These are phyloP conservation scores for Knoxia roxburghii DNA, from an alignment of 257 asterid genomes.

Conservation along the genomic window DNA sequence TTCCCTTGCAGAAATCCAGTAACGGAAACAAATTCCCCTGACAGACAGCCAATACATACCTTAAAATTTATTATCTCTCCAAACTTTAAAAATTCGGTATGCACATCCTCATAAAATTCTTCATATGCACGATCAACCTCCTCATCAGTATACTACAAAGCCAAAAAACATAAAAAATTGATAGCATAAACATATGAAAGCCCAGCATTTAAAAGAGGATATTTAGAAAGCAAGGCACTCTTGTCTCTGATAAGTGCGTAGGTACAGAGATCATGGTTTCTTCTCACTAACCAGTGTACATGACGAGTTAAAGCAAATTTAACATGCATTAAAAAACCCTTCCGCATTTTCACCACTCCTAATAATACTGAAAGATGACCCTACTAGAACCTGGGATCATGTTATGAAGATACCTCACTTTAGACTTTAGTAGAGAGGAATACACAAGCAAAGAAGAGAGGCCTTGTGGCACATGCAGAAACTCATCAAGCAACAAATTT, in stretches of 20 bases:
- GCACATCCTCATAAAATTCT: conserved; percentile 97
- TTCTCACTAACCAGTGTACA: background rate
- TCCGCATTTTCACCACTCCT: background rate
- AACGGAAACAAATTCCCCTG: background rate
- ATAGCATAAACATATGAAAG: conserved; percentile 16
- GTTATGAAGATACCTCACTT: background rate
- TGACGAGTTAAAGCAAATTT: conserved; percentile 7
- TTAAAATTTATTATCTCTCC: conserved; percentile 93
- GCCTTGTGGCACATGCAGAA: background rate
- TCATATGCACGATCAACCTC: conserved; percentile 82
- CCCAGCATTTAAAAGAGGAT: background rate
- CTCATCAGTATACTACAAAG: conserved; percentile 78
- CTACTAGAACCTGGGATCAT: background rate
- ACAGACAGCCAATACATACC: conserved; percentile 36
- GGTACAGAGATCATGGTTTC: no score
- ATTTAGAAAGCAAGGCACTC: background rate
- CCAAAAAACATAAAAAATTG: conserved; percentile 34
- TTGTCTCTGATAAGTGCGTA: background rate
- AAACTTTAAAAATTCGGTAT: conserved; percentile 88
- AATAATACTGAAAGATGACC: background rate
- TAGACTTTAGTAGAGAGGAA: background rate
- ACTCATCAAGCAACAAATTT: background rate
- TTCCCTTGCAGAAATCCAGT: background rate
- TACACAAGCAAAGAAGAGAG: background rate
- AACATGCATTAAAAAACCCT: background rate